These are phyloP conservation scores for Exophiala xenobiotica DNA, from an alignment of 2,329 filamentous ascomycete species.

Conservation along the genomic window DNA sequence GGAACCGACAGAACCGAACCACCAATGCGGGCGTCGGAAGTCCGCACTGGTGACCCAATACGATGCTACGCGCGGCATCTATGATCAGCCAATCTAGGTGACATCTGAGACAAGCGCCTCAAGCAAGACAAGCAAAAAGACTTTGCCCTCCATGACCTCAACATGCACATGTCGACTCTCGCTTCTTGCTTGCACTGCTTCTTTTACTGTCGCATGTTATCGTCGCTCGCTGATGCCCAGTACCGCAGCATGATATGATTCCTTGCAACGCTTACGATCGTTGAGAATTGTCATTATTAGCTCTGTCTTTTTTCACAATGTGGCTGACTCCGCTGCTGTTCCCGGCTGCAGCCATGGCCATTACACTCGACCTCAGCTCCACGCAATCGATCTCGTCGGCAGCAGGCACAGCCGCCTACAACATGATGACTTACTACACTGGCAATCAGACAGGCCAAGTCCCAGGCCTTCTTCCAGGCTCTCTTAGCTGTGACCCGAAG, in stretches of 20 bases:
- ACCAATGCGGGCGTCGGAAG: neutral
- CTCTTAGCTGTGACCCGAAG: conserved; percentile 33
- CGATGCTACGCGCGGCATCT: neutral
- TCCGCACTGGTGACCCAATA: neutral
- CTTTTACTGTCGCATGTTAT: neutral
- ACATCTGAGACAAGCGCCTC: neutral
- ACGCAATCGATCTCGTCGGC: conserved; percentile 34
- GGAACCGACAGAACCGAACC: neutral
- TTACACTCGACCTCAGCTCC: conserved; percentile 15
- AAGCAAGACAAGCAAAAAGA: neutral
- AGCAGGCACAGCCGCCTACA: conserved; percentile 38
- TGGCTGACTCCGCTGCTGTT: neutral
- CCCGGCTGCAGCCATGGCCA: conserved; percentile 9
- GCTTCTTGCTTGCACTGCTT: neutral
- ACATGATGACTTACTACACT: conserved; percentile 42
- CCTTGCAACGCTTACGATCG: no score
- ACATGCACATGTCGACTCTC: neutral
- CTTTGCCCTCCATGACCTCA: neutral
- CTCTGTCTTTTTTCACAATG: no score
- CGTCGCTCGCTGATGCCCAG: neutral
- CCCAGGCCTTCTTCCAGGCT: conserved; percentile 41
- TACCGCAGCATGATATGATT: neutral
- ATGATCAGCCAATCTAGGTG: neutral
- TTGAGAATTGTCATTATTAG: no score
- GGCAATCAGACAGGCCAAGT: conserved; percentile 40